A percentile compares a stretch with the other conserved stretches of the same genome.
Evolutionary conservation across 2,329 filamentous ascomycete species (phyloP).

Genomic region (Diaporthe citriasiana): DNA sequence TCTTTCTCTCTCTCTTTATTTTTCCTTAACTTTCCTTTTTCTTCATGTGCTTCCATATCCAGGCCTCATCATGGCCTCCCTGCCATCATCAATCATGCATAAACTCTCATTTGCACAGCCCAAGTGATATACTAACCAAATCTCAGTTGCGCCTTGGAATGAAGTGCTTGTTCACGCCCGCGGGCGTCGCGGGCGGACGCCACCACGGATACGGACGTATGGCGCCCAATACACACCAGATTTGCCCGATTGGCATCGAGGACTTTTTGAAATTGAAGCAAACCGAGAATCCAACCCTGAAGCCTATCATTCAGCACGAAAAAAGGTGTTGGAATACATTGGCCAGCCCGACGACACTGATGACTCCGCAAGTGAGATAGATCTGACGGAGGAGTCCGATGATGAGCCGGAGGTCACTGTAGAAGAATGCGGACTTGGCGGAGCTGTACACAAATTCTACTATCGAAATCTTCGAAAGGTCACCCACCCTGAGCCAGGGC

Average conservation of each 20-base stretch:
- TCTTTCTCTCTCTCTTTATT: too few relatives aligned
- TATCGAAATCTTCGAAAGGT: constrained; percentile 38
- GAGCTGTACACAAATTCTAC: neutral
- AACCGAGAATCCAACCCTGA: neutral
- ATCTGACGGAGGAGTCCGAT: constrained; percentile 41
- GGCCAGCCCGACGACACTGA: neutral
- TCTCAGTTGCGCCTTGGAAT: constrained; percentile 58
- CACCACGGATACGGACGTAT: constrained; percentile 8
- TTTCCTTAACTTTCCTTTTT: too few relatives aligned
- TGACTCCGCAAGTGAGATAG: neutral
- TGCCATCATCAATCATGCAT: neutral
- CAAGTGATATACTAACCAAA: neutral
- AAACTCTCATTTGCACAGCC: neutral
- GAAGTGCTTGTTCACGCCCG: constrained; percentile 43
- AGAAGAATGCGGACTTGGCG: constrained; percentile 34
- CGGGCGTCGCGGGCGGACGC: neutral
- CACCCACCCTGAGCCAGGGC: constrained; percentile 40
- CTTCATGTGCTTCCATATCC: neutral
- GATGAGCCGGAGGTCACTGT: constrained; percentile 43
- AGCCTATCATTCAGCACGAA: neutral
- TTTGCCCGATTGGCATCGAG: neutral
- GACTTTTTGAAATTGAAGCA: neutral
- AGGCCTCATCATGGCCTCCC: neutral
- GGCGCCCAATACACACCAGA: neutral
- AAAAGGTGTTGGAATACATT: neutral